Evolutionary conservation across 139 green algal genomes (phyloP), one percentile per base, ranked within the genome.

Genomic region (Tetraselmis striata): DNA sequence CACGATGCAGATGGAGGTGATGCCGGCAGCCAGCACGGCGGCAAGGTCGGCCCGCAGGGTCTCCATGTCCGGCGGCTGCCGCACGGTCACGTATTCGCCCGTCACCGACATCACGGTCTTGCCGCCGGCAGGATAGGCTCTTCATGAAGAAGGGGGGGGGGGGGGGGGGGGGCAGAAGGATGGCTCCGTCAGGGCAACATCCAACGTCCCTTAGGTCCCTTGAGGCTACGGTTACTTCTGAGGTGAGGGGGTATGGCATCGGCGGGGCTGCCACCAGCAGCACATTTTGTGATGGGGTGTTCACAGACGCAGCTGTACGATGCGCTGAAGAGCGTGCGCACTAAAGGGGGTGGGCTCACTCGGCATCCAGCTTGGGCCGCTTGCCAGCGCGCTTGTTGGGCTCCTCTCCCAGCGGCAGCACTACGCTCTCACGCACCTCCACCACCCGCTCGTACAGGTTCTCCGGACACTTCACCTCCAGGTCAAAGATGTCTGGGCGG

Each of bases 401-500:
- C 18, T 86, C 79, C 27, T 87, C 80, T 1, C 91, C 91, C 75
- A 97, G 85, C 1, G 93, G 93, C 79, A 98, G 83, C 27, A 94
- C 83, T 29, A 98, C 93, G 31, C 91, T 67, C 88, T 99, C 96
- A 18, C 97, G 90, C 76, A 96, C 91, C 87, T 99, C 94, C 58
- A 99, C 92, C 59, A 95, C 93, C 30, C 30, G 30, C 30, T 94
- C 89, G 32, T 97, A 95, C 30, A 95, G 84, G 23, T 93, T 81
- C 26, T 94, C 89, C 25, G 91, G 92, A 0, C 83, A 79, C 45
- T 32, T 75, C 82, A 95, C 94, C 32, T 92, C 86, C 58, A 98
- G 87, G 87, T 98, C 95, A 80, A 98, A 98, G 82, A 98, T 98
- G 82, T 92, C 78, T 27, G 95, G 95, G 0, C 95, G 89, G 2